Base-by-base conservation (phyloP, 2,329 filamentous ascomycete genomes). In the Rosellinia necatrix region DNA sequence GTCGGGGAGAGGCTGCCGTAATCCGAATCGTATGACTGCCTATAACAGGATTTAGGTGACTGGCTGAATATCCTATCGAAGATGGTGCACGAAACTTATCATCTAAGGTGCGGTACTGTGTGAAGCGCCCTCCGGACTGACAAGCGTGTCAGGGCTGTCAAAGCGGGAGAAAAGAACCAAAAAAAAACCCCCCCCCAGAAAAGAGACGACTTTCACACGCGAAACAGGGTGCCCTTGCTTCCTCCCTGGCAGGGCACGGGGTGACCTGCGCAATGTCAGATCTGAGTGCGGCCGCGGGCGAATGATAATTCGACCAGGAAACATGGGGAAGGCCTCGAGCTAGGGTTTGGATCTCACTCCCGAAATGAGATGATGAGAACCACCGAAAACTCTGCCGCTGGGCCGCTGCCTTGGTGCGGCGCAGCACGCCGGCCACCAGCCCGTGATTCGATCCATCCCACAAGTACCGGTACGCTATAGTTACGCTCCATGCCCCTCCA, bases 321-420 rank as follows among this genome's bases (percentile, higher is more conserved):
- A 59, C 58, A 63, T 63, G 60, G 58, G 55, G 60, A 55, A 59
- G 41, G 15, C n/a, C 29, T n/a, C 9, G 24, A 19, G 35, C 52
- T 56, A 59, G 49, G 50, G 38, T 29, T 53, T 47, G 53, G 54
- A 60, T 60, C 58, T 60, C 53, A 49, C 51, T 58, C 53, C 59
- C 61, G 61, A 63, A 63, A 63, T 63, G 58, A 59, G 58, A 59
- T 63, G 53, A 50, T 32, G 51, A 63, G 61, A 62, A 60, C 49
- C 48, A 59, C 61, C 59, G 61, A 61, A 56, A 53, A 63, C 53
- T 54, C 53, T 61, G 55, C 61, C 58, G 56, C 50, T 57, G 58
- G 58, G 49, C 55, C 58, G 50, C 49, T 51, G 44, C 43, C 51
- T 40, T 53, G 54, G 42, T 53, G 49, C 55, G 55, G 52, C 56